Conservation (phyloP, 805 yeast genomes). For the Blastobotrys chiropterorum region DNA sequence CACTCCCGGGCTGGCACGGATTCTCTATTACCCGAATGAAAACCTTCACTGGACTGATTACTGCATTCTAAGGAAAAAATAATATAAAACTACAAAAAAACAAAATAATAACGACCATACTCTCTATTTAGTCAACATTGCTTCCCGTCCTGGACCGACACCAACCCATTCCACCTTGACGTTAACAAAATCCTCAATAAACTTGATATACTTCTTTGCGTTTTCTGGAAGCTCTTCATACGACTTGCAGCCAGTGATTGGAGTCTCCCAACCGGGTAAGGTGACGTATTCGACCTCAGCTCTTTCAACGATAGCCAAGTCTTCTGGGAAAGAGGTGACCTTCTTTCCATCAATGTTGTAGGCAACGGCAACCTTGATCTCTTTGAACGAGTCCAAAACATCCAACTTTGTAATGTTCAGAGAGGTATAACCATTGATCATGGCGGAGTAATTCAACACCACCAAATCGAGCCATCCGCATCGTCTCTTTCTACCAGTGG, state of each 20-base stretch:
- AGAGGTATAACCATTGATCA: conserved; percentile 91
- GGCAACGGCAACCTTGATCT: conserved; percentile 80
- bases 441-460: conserved; percentile 82
- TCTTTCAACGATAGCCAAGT: conserved; percentile 69
- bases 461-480: conserved; percentile 99
- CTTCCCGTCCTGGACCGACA: conserved; percentile 95
- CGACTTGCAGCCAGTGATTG: conserved; percentile 62
- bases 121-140: conserved; percentile 55
- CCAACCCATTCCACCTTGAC: conserved; percentile 97
- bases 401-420: conserved; percentile 93
- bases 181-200: conserved; percentile 74
- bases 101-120: neutral
- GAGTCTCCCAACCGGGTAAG: conserved; percentile 90
- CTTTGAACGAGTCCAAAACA: conserved; percentile 84
- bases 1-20: conserved; percentile 24
- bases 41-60: conserved; percentile 20
- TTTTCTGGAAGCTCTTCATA: conserved; percentile 81
- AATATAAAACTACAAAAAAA: conserved; percentile 1
- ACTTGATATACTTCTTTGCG: conserved; percentile 78
- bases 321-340: conserved; percentile 85
- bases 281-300: conserved; percentile 91
- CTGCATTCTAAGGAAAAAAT: conserved; percentile 21
- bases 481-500: conserved; percentile 98
- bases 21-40: conserved; percentile 22
- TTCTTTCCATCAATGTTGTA: conserved; percentile 75